Evolutionary conservation across 2,329 filamentous ascomycete genomes (phyloP), one percentile per base, ranked within the genome.

Genomic region (Apiospora marii): DNA sequence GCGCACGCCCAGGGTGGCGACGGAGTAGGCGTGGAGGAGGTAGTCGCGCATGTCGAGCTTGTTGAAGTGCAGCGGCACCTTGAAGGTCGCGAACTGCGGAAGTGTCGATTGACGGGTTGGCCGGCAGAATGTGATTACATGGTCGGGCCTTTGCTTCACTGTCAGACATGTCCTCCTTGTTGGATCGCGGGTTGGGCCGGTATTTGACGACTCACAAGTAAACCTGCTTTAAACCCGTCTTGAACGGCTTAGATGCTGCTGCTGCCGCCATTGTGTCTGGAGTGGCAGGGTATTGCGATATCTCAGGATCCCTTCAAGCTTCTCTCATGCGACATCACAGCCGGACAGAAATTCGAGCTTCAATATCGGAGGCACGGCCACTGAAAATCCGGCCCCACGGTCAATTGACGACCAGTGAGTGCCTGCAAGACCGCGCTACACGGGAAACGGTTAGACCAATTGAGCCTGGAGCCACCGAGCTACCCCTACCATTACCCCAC

Each of bases 11-110:
- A 90, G 85, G 71, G 92, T 90, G 75, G 92, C 88, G 74, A 98
- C 92, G 74, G 89, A 88, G 87, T 99, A 99, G 61, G 90, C 89
- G 82, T 97, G 92, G 85, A 90, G 93, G 74, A 99, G 92, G 86
- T 98, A 99, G 86, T 98, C 95, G 83, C 95, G 94, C 58, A 99
- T 86, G 82, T 99, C 96, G 83, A 98, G 92, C 85, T 99, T 99
- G 87, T 94, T 97, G 87, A 98, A 95, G 78, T 90, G 91, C 78
- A 98, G 89, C 14, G 96, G 96, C 44, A 98, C 96, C 79, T 92
- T 88, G 90, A 99, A 99, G 78, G 92, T 92, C 75, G 96, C 96
- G 82, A 94, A 94, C 82, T 91, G 92, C 27, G 95, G 91, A 58
- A 22, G 46, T 41, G 53, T 24, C 68, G 71, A 19, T 43, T 70